phyloP scores from a whole-genome alignment of 2,329 filamentous ascomycete genomes.

The Byssoonygena ceratinophila region DNA sequence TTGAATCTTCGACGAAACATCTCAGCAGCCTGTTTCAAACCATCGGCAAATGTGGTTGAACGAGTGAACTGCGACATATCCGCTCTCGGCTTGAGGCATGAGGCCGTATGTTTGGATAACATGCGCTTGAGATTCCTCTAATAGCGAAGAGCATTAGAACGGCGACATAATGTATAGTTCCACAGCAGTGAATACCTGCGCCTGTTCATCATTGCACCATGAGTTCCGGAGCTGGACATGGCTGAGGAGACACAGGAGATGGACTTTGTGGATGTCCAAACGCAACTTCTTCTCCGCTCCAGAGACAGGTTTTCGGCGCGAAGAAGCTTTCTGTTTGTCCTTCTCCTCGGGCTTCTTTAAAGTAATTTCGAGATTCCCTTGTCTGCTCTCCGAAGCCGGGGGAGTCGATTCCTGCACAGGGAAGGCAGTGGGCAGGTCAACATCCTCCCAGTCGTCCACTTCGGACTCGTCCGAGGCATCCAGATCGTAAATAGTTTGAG shows the following conservation, averaged over 20 bases:
- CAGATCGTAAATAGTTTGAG: slow-evolving; percentile 38
- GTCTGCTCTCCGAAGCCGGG: slow-evolving; percentile 12
- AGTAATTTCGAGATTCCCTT: slow-evolving; percentile 26
- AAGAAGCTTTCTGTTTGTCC: slow-evolving; percentile 19
- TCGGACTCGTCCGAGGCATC: slow-evolving; percentile 41
- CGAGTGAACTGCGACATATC: slow-evolving; percentile 62
- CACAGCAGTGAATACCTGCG: slow-evolving; percentile 44
- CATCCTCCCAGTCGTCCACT: slow-evolving; percentile 52
- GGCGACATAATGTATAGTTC: background rate
- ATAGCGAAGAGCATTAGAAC: slow-evolving; percentile 17
- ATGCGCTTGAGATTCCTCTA: slow-evolving; percentile 48
- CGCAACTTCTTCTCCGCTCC: slow-evolving; percentile 51
- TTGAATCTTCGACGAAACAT: slow-evolving; percentile 61
- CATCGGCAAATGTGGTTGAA: slow-evolving; percentile 66
- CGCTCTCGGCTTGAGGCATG: slow-evolving; percentile 57
- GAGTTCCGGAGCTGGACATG: slow-evolving; percentile 68
- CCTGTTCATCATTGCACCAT: slow-evolving; percentile 71
- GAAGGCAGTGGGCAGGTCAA: slow-evolving; percentile 37
- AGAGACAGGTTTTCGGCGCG: slow-evolving; percentile 44
- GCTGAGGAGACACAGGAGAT: slow-evolving; percentile 70
- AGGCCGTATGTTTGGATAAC: slow-evolving; percentile 54
- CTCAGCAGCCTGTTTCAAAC: slow-evolving; percentile 57
- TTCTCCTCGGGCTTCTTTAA: slow-evolving; percentile 26
- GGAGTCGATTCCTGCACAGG: slow-evolving; percentile 22
- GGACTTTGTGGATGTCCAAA: slow-evolving; percentile 71